Percentiles rank a stretch among this genome's conserved stretches.
Evolutionary conservation across 805 yeast species (phyloP).

Genomic region (Lipomyces orientalis): DNA sequence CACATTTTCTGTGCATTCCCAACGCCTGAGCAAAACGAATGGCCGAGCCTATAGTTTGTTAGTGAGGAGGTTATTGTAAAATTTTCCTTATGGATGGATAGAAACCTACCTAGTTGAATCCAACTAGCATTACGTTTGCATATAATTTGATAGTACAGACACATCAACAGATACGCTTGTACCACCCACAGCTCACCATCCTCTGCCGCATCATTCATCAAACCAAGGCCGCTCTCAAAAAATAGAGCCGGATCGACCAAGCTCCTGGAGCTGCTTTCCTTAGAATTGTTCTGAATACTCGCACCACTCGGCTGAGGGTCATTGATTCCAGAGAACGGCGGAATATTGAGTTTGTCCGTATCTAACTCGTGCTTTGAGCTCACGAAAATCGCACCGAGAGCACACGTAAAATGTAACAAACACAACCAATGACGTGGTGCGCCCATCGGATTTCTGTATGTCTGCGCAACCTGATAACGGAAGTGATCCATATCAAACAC

Average conservation of each 20-base stretch:
- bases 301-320: constrained; percentile 9
- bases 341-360: constrained; percentile 40
- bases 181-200: constrained; percentile 53
- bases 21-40: constrained; percentile 54
- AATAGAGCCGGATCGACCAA: constrained; percentile 44
- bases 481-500: constrained; percentile 49
- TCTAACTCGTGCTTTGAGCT: constrained; percentile 41
- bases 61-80: background rate
- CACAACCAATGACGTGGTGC: constrained; percentile 45
- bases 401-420: constrained; percentile 50
- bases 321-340: constrained; percentile 15
- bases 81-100: background rate
- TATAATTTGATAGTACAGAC: constrained; percentile 51
- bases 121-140: constrained; percentile 52
- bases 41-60: constrained; percentile 41
- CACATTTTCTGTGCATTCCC: constrained; percentile 48
- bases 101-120: constrained; percentile 50
- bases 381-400: constrained; percentile 52
- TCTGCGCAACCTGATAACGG: constrained; percentile 42
- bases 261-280: constrained; percentile 12
- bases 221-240: constrained; percentile 48
- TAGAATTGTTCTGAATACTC: background rate
- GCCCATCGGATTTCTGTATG: constrained; percentile 46
- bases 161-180: constrained; percentile 50
- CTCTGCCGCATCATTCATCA: constrained; percentile 47